Percentiles rank a stretch among this genome's conserved stretches.
Conservation (phyloP, 495 filamentous ascomycete genomes). For the Delitschia confertaspora region DNA sequence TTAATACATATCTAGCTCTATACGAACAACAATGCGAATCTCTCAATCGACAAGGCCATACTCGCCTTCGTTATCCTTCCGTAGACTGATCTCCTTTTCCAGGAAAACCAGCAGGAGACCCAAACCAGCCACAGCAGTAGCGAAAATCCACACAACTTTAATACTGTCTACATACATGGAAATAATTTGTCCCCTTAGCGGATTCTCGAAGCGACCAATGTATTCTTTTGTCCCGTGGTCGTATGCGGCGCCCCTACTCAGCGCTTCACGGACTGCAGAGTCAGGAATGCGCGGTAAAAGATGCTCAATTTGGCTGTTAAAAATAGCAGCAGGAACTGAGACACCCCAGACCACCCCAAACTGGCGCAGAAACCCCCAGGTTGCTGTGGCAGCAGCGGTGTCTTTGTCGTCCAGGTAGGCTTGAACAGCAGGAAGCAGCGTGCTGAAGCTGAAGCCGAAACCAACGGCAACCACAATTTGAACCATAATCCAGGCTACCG, state of each 20-base stretch:
- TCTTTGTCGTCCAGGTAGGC: conserved; percentile 32
- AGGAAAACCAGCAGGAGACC: conserved; percentile 25
- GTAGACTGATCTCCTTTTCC: conserved; percentile 12
- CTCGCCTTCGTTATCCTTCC: neutral
- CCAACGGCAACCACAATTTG: conserved; percentile 42
- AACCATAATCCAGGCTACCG: conserved; percentile 39
- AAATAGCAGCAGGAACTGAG: conserved; percentile 42
- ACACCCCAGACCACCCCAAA: conserved; percentile 46
- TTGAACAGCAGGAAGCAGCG: conserved; percentile 31
- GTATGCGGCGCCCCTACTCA: neutral
- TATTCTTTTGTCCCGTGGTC: neutral
- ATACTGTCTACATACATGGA: neutral
- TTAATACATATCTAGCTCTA: no score
- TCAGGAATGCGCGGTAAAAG: neutral
- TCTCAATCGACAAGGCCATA: conserved; percentile 1
- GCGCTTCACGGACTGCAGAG: neutral
- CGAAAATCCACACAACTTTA: neutral
- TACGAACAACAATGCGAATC: no score
- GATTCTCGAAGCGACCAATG: neutral
- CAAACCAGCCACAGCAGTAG: conserved; percentile 4
- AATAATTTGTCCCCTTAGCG: neutral
- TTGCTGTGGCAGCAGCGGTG: conserved; percentile 36
- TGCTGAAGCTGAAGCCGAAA: conserved; percentile 40
- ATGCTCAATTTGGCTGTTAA: conserved; percentile 37
- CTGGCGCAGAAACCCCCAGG: conserved; percentile 41